Conservation (phyloP, 768 basidiomycete genomes). For the Leccinum subtestaceum region DNA sequence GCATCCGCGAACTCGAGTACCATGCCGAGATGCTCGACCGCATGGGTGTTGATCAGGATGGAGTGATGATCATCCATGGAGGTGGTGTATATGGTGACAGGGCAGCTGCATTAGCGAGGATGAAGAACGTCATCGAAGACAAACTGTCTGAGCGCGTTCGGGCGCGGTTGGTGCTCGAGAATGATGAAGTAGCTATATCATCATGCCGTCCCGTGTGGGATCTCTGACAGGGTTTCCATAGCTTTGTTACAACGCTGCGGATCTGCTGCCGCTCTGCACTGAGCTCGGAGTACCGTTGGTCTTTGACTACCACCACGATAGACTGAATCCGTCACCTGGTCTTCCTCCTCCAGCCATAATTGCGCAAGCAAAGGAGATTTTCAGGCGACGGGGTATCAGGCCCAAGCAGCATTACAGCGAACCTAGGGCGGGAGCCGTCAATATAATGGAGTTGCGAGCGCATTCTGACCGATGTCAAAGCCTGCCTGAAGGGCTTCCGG, state of each 20-base stretch:
- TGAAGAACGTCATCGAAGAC: constrained; percentile 65
- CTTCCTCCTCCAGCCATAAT: constrained; percentile 66
- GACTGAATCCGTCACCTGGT: constrained; percentile 54
- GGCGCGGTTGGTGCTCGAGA: constrained; percentile 82
- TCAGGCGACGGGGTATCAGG: constrained; percentile 69
- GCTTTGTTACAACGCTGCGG: constrained; percentile 87
- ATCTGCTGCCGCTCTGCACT: constrained; percentile 82
- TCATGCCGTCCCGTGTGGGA: neutral
- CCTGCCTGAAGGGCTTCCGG: constrained; percentile 62
- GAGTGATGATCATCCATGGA: constrained; percentile 87
- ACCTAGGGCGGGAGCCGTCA: constrained; percentile 79
- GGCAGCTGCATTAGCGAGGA: constrained; percentile 58
- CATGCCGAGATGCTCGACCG: constrained; percentile 85
- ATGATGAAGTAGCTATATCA: constrained; percentile 67
- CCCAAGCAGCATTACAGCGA: constrained; percentile 94
- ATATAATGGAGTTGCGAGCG: constrained; percentile 81
- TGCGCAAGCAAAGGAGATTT: constrained; percentile 70
- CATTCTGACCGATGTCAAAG: constrained; percentile 79
- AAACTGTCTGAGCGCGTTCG: constrained; percentile 62
- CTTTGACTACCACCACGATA: constrained; percentile 83
- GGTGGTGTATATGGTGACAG: constrained; percentile 87
- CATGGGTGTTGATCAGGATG: constrained; percentile 80
- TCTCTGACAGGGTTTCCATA: constrained; percentile 15
- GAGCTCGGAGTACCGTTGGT: constrained; percentile 76
- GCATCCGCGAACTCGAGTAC: constrained; percentile 79